Evolutionary conservation across 2,329 filamentous ascomycete genomes (phyloP), one percentile per base, ranked within the genome.

Genomic region (Neofusicoccum laricinum): DNA sequence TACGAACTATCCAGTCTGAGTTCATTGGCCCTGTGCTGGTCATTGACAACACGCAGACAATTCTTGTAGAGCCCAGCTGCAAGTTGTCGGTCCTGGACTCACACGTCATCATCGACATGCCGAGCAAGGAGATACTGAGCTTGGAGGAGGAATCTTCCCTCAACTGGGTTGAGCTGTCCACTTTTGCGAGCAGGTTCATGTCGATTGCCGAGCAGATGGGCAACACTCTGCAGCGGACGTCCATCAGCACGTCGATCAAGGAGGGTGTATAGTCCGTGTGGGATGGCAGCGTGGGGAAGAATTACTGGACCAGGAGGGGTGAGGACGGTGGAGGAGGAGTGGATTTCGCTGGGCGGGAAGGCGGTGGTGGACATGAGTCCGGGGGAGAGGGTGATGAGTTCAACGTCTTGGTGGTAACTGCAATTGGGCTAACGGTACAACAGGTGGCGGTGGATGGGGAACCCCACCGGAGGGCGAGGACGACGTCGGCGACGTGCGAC

Each of bases 1-100:
- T 75, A 68, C 48, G 65, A 69, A 34, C 67, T 76, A 11, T 61
- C 66, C 14, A 51, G 61, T 3, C 62, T 76, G 3, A 64, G 6
- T 65, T 77, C 21, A 14, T 62, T 1, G 75, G 75, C 0, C 75
- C 75, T 0, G 73, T 73, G 1, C 68, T 76, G 19, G 69, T 77
- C 19, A 67, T 76, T 14, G 75, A 82, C 67, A 72, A 78, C 45
- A 82, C 80, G 0, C 80, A 82, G 63, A 82, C 80, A 0, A 79
- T 82, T 15, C 70, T 82, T 4, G 73, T 82, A 2, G 69, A 72
- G 1, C 79, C 78, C 0, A 70, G 68, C 12, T 71, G 76, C 2
- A 74, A 71, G 1, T 79, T 79, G 0, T 76, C 69, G 1, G 70
- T 80, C 8, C 69, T 77, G 0, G 70, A 75, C 14, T 72, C 72